Percentiles rank a stretch among this genome's conserved stretches.
Evolutionary conservation across 164 flowering plant genomes (phyloP).

Genomic region (Piper longum): DNA sequence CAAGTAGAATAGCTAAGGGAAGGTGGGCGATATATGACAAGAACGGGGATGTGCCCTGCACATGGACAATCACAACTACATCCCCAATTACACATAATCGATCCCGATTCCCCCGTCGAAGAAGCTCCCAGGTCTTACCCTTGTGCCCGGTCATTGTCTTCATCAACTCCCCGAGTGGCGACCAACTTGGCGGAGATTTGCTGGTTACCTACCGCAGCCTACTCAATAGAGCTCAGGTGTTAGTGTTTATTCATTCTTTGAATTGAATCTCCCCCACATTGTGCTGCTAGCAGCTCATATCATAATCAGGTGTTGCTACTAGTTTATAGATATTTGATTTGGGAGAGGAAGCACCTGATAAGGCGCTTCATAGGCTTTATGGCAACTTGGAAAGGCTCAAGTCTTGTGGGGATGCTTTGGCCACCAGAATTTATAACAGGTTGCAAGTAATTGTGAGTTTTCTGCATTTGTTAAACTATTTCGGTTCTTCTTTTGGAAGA

Average conservation of each 20-base stretch:
- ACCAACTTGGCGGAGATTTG: constrained; percentile 74
- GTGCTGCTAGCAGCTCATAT: too few relatives aligned
- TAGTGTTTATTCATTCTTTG: too few relatives aligned
- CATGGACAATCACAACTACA: constrained; percentile 27
- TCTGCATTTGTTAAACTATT: not conserved
- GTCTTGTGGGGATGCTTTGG: constrained; percentile 25
- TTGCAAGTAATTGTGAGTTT: constrained; percentile 64
- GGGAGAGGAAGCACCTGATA: constrained; percentile 57
- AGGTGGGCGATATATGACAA: too few relatives aligned
- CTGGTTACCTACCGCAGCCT: constrained; percentile 38
- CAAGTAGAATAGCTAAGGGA: too few relatives aligned
- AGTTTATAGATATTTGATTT: constrained; percentile 61
- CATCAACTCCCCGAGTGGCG: constrained; percentile 74
- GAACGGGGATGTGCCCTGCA: too few relatives aligned
- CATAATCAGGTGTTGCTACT: not conserved
- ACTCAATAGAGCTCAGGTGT: constrained; percentile 62
- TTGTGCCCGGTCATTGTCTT: constrained; percentile 71
- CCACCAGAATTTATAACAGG: constrained; percentile 33
- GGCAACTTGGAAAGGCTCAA: constrained; percentile 39
- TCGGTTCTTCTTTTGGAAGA: not conserved
- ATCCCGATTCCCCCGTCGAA: constrained; percentile 18
- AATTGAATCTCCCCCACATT: too few relatives aligned
- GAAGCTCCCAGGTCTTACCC: constrained; percentile 16
- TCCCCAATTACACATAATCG: constrained; percentile 60
- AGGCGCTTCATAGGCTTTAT: constrained; percentile 43